Base-by-base conservation (phyloP, 106 monocot species). In the Dioscorea dumetorum region DNA sequence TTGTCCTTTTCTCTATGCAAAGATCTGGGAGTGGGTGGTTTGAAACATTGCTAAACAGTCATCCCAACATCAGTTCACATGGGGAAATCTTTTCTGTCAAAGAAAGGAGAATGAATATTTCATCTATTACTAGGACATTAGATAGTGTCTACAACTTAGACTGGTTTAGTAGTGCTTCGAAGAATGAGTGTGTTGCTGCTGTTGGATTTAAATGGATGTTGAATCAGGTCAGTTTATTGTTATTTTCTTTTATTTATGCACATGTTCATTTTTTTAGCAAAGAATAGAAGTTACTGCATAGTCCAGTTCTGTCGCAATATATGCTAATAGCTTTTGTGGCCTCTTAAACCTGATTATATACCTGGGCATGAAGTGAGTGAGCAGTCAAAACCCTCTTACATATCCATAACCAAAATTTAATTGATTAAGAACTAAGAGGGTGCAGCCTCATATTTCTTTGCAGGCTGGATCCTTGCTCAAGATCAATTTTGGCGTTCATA, bases 21-120 rank as follows among this genome's bases (percentile, higher is more conserved):
- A 81, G 85, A 64, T 85, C 85, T 41, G 85, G 85, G 58, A 85
- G 85, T 62, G 85, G 85, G 12, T 85, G 85, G 85, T 85, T 85
- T 67, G 85, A 85, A 69, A 85, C 85, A 17, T 59, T 85, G 73
- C 71, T 85, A 57, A 85, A 85, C 54, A 85, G 80, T 48, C 85
- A 85, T 19, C 77, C 77, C 2, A 85, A 85, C 53, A 60, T 85
- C 34, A 85, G 85, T 50, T 85, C 85, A 74, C 77, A 85, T 71
- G 85, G 85, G 56, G 85, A 81, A 50, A 81, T 81, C 22, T 85
- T 85, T 81, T 66, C 65, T 22, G 74, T 71, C 2, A 57, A 33
- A 22, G 73, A 74, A 67, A 81, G 85, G 49, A 70, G 85, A 72
- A 71, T 14, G 22, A 81, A 81, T 74, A n/a, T 74, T 20, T 71